These are phyloP conservation scores for Calycina herbarum DNA, from an alignment of 2,329 filamentous ascomycete species.

Conservation along the genomic window DNA sequence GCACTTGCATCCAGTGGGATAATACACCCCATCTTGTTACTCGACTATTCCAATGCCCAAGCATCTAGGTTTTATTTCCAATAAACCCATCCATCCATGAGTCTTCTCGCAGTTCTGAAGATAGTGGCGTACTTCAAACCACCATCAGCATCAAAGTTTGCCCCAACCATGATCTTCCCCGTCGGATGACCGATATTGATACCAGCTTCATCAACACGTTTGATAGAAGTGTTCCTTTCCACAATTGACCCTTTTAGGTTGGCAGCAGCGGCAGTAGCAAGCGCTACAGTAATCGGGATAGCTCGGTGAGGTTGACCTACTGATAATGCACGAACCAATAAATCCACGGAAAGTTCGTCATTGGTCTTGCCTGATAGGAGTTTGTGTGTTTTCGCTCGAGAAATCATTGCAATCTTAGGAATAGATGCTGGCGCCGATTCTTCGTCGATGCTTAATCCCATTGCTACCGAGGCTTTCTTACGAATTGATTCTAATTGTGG, in stretches of 20 bases:
- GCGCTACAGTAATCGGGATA: constrained; percentile 54
- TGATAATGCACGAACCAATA: constrained; percentile 51
- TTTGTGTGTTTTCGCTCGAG: constrained; percentile 40
- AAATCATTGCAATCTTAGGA: constrained; percentile 63
- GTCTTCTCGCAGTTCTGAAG: constrained; percentile 47
- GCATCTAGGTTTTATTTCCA: constrained; percentile 36
- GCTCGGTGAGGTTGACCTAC: constrained; percentile 58
- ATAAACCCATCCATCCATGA: constrained; percentile 49
- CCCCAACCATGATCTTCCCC: constrained; percentile 46
- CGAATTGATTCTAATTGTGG: constrained; percentile 56
- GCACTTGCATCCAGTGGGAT: background rate
- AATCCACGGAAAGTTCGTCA: constrained; percentile 37
- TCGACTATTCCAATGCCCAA: background rate
- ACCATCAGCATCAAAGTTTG: constrained; percentile 41
- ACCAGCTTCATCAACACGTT: constrained; percentile 35
- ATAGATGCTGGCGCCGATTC: constrained; percentile 54
- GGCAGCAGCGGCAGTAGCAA: constrained; percentile 49
- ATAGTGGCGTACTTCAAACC: constrained; percentile 43
- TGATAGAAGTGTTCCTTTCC: constrained; percentile 31
- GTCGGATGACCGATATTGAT: constrained; percentile 48
- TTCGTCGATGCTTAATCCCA: constrained; percentile 55
- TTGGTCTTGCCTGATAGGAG: constrained; percentile 42
- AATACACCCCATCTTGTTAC: background rate
- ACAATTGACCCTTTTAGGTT: constrained; percentile 46
- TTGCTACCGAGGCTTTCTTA: constrained; percentile 54